These are phyloP conservation scores for Cercospora sp. DNA, from an alignment of 2,329 filamentous ascomycete species.

Conservation along the genomic window DNA sequence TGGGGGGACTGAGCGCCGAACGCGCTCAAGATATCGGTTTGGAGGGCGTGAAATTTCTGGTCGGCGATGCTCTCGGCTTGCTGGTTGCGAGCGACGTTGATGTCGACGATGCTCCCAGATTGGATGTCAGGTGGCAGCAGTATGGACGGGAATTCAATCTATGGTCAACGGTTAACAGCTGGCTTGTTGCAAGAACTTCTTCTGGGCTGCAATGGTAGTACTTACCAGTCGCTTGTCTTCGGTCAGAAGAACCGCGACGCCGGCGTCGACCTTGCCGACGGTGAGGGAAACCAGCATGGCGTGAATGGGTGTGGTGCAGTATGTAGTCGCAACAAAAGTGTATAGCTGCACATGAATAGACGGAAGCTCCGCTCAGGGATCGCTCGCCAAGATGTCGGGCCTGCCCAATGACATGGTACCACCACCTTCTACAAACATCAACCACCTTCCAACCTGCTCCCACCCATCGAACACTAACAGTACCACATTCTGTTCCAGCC, in stretches of 20 bases:
- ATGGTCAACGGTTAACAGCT: constrained; percentile 25
- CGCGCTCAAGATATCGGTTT: constrained; percentile 80
- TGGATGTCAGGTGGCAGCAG: constrained; percentile 93
- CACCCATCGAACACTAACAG: not conserved
- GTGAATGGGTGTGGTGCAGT: not conserved
- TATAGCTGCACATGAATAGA: not conserved
- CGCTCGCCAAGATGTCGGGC: not conserved
- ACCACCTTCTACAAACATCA: not conserved
- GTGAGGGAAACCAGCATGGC: constrained; percentile 93
- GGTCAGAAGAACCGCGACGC: constrained; percentile 93
- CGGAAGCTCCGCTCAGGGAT: constrained; percentile 1
- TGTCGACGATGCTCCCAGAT: constrained; percentile 96
- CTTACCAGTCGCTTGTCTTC: constrained; percentile 93
- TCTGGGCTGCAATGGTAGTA: not conserved
- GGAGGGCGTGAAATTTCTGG: constrained; percentile 76
- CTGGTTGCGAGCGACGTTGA: constrained; percentile 86
- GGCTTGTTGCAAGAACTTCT: not conserved
- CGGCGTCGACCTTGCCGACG: constrained; percentile 98
- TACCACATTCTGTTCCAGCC: not conserved
- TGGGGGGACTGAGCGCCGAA: constrained; percentile 80
- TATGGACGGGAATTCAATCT: constrained; percentile 99
- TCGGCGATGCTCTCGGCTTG: constrained; percentile 73
- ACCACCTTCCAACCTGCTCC: not conserved
- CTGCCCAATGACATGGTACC: not conserved
- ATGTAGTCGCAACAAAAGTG: not conserved